These are phyloP conservation scores for Corylus americana DNA, from an alignment of 306 rosid species.

Conservation along the genomic window DNA sequence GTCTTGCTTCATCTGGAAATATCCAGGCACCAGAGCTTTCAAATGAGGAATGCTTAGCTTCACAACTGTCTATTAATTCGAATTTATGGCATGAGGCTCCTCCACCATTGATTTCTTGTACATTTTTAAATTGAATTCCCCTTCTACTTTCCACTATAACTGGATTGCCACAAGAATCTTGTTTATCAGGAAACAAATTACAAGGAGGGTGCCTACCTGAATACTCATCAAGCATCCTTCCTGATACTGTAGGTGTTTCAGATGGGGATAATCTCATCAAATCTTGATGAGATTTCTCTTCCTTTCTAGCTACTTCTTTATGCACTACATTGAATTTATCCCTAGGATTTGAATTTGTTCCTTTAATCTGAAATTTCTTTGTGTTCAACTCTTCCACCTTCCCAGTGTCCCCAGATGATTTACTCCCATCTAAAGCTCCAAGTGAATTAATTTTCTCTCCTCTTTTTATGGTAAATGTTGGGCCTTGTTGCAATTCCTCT, in stretches of 20 bases:
- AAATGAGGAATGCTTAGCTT: slow-evolving; percentile 26
- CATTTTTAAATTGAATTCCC: slow-evolving; percentile 24
- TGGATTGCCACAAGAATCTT: slow-evolving; percentile 20
- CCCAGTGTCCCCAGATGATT: slow-evolving; percentile 13
- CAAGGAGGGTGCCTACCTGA: slow-evolving; percentile 18
- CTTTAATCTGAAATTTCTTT: slow-evolving; percentile 20
- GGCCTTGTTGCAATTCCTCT: slow-evolving; percentile 24
- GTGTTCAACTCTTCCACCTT: slow-evolving; percentile 34
- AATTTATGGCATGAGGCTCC: slow-evolving; percentile 30
- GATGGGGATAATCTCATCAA: slow-evolving; percentile 22
- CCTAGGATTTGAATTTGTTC: slow-evolving; percentile 21
- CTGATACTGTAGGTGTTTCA: slow-evolving; percentile 31
- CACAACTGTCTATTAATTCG: slow-evolving; percentile 23
- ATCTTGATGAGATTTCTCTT: slow-evolving; percentile 32
- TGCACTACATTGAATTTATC: slow-evolving; percentile 24
- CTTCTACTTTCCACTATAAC: slow-evolving; percentile 24
- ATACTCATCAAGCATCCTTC: slow-evolving; percentile 27
- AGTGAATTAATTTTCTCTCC: slow-evolving; percentile 19
- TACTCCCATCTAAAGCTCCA: slow-evolving; percentile 15
- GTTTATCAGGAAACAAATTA: slow-evolving; percentile 11
- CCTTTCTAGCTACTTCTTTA: slow-evolving; percentile 31
- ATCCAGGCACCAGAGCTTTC: slow-evolving; percentile 55
- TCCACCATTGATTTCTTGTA: slow-evolving; percentile 20
- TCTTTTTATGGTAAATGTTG: slow-evolving; percentile 16
- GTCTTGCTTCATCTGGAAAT: slow-evolving; percentile 50